Base-by-base conservation (phyloP, 2,329 filamentous ascomycete genomes). In the Mycocentrospora acerina region DNA sequence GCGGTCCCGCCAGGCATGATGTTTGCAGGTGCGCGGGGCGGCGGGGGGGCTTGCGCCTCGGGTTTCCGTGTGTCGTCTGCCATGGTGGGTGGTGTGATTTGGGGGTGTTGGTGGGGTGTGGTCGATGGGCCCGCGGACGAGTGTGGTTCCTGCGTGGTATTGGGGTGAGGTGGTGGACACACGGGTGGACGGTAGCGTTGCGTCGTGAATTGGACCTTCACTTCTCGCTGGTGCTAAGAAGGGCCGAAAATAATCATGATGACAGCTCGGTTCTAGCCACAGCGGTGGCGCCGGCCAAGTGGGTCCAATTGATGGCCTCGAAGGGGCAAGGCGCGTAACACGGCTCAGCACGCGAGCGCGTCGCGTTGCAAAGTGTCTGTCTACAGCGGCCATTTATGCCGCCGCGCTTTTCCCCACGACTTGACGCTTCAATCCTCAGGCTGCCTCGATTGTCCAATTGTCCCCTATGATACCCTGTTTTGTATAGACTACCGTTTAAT, bases 1-100 rank as follows among this genome's bases (percentile, higher is more conserved):
- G 75, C 72, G 11, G 73, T 76, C 13, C 78, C 78, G 39, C 77
- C 77, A 2, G 80, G 73, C 62, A 83, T 61, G 29, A 56, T 48
- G 35, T 66, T 65, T 36, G 65, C 60, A 15, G 60, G 64, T 15
- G 46, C 51, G 29, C 46, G 57, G 15, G 55, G 52, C n/a, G 39
- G 47, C 16, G 51, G 44, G 9, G 46, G 46, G 29, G 35, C 32
- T 22, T 9, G 31, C 40, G 51, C 48, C 18, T 49, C 40, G 30
- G 49, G 35, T 40, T 71, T 59, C 59, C 68, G 59, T 38, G 70
- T 70, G 47, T 73, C 70, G 66, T 73, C 71, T 32, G 71, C 69
- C 72, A 75, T 75, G 44, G 49, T 58, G 54, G 44, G 49, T 58
- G 54, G 42, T 48, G 48, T 45, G 53, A 46, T 48, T 22, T 22